Evolutionary conservation across 495 filamentous ascomycete species (phyloP).

Genomic region (Aspergillus baeticus): DNA sequence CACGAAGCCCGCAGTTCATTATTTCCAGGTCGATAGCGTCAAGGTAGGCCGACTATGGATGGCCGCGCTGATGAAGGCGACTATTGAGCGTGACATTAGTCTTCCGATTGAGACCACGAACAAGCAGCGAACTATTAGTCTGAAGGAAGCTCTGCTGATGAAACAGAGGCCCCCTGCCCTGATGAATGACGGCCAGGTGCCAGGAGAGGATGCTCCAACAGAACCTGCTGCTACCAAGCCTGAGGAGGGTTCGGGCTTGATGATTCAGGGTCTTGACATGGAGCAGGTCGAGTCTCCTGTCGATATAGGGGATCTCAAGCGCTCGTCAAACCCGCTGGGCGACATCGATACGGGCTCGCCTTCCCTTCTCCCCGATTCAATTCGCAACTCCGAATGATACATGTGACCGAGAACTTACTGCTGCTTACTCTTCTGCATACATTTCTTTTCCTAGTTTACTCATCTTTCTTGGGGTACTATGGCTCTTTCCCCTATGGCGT

Average conservation of each 20-base stretch:
- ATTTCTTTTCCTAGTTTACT: conserved; percentile 5
- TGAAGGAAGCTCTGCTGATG: conserved; percentile 79
- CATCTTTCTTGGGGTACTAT: conserved; percentile 14
- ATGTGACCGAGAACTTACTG: too few species aligned
- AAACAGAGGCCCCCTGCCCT: conserved; percentile 84
- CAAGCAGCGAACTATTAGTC: conserved; percentile 87
- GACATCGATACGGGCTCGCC: conserved; percentile 26
- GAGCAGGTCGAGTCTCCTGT: conserved; percentile 22
- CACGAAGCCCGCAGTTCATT: conserved; percentile 94
- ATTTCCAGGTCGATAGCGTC: conserved; percentile 91
- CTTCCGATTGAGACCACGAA: conserved; percentile 83
- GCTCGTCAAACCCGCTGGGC: conserved; percentile 25
- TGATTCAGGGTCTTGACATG: conserved; percentile 36
- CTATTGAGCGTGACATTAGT: conserved; percentile 88
- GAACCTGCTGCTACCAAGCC: conserved; percentile 13
- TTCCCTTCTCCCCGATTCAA: conserved; percentile 28
- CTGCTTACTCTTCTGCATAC: neutral
- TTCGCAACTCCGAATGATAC: conserved; percentile 22
- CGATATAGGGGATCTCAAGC: conserved; percentile 15
- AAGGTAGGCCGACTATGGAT: conserved; percentile 93
- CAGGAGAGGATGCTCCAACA: conserved; percentile 1
- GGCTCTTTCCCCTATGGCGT: conserved; percentile 30
- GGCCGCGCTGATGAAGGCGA: conserved; percentile 98
- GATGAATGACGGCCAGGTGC: conserved; percentile 49
- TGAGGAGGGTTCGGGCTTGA: conserved; percentile 31